phyloP scores from a whole-genome alignment of 1,284 basidiomycete species.

The Melampsora abietis-canadensis region DNA sequence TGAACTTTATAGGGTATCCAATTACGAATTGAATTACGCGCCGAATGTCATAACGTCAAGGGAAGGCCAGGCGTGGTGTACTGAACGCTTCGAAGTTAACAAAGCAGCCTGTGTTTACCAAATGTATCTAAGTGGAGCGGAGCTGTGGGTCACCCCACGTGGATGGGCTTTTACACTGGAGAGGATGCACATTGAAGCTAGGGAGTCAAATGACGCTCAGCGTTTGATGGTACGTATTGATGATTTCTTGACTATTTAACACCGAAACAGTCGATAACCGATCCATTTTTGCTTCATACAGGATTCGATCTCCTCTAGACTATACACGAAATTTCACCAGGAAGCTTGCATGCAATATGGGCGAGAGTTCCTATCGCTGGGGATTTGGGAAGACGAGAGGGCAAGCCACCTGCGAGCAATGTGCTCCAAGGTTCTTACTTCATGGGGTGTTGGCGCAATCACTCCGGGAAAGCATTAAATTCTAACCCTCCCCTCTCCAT shows the following conservation, averaged over 20 bases:
- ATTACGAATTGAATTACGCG: slow-evolving; percentile 51
- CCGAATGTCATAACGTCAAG: slow-evolving; percentile 48
- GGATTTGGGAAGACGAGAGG: slow-evolving; percentile 50
- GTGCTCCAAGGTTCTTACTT: slow-evolving; percentile 44
- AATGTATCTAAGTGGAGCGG: slow-evolving; percentile 51
- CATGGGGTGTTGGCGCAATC: slow-evolving; percentile 45
- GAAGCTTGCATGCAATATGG: slow-evolving; percentile 53
- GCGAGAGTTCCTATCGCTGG: slow-evolving; percentile 50
- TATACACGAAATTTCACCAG: slow-evolving; percentile 52
- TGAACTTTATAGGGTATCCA: slow-evolving; percentile 49
- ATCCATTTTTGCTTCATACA: slow-evolving; percentile 19
- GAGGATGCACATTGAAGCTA: slow-evolving; percentile 44
- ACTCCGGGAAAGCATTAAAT: not conserved
- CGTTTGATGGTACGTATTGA: slow-evolving; percentile 48
- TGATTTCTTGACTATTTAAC: not conserved
- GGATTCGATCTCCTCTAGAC: slow-evolving; percentile 49
- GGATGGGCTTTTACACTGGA: slow-evolving; percentile 51
- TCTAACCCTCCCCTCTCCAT: not conserved
- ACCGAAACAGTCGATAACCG: not conserved
- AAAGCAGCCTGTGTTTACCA: slow-evolving; percentile 51
- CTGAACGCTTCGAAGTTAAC: slow-evolving; percentile 51
- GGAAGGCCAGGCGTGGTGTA: slow-evolving; percentile 52
- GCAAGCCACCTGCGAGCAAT: slow-evolving; percentile 48
- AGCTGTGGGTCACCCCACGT: slow-evolving; percentile 51
- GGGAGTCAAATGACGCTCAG: slow-evolving; percentile 47